Base-by-base conservation (phyloP, 495 filamentous ascomycete genomes). In the Emericellopsis terricola region DNA sequence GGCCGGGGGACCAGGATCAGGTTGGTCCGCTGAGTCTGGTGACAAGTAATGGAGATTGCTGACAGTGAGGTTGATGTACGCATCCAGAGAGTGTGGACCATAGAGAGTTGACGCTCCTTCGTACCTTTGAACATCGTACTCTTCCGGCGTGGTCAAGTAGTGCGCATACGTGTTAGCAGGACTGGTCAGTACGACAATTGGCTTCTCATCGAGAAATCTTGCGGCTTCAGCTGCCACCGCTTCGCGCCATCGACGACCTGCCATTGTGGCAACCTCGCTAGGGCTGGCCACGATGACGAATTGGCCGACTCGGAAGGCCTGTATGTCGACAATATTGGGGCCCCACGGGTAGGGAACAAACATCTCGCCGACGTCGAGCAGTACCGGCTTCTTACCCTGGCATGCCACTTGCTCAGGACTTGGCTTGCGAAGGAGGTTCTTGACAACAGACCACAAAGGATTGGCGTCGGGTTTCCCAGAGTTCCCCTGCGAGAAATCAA, bases 91-190 rank as follows among this genome's bases (percentile, higher is more conserved):
- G 54, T 80, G 75, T 11, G 69, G 81, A 0, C 89, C 89, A 52
- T 81, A 94, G 14, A 94, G 71, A n/a, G 89, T 97, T 29, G 73
- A 81, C 7, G 83, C 89, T 34, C 89, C 89, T 55, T 97, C 89
- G 55, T 97, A 94, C 17, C 89, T 81, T 59, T 97, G 89, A 32
- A 84, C 63, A 15, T 53, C 59, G 51, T 91, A 97, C 50, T 97
- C 89, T 48, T 94, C 84, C 29, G 81, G 76, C 1, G 89, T 97
- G 7, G 81, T 53, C 38, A 83, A 71, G 51, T 97, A 97, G 48
- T 97, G 89, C 2, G 85, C 75, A 51, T 97, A 97, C 15, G 73
- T 81, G 52, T 97, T 97, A 1, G 86, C 81, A 1, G 89, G 89
- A 2, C 81, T 83, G 15, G 86, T 85, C 14, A 97, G 60, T 10